Percentiles rank a stretch among this genome's conserved stretches.
Evolutionary conservation across 805 yeast species (phyloP).

Genomic region (Yamadazyma akitaensis): DNA sequence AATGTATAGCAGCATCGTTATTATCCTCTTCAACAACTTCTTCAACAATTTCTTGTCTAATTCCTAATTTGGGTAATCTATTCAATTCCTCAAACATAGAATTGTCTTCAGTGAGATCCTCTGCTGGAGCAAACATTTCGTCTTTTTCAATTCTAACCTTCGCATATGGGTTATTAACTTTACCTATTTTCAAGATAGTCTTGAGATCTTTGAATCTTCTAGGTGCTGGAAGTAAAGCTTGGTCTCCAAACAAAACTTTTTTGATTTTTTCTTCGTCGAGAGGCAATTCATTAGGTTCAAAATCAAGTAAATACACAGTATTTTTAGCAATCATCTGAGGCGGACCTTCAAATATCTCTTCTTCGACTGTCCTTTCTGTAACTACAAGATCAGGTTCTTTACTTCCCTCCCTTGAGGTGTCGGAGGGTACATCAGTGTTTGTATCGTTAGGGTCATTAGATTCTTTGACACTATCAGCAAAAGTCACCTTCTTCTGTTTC

Average conservation of each 20-base stretch:
- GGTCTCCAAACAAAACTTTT: conserved; percentile 56
- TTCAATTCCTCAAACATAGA: conserved; percentile 40
- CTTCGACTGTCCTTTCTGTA: conserved; percentile 7
- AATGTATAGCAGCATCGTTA: conserved; percentile 35
- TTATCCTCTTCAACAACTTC: conserved; percentile 38
- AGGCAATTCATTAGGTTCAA: conserved; percentile 32
- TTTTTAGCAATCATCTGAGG: conserved; percentile 56
- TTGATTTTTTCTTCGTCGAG: conserved; percentile 27
- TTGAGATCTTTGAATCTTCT: conserved; percentile 55
- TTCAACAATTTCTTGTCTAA: conserved; percentile 42
- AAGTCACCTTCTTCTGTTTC: conserved; percentile 11
- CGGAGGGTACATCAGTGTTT: conserved; percentile 1
- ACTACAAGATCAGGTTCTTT: background rate
- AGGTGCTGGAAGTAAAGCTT: conserved; percentile 49
- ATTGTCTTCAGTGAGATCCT: conserved; percentile 33
- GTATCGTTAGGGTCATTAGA: background rate
- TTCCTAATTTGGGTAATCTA: conserved; percentile 62
- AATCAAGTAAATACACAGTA: conserved; percentile 51
- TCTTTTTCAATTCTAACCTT: conserved; percentile 30
- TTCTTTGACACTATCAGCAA: conserved; percentile 10
- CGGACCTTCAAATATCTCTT: conserved; percentile 61
- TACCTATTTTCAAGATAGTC: conserved; percentile 43
- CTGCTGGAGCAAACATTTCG: conserved; percentile 30
- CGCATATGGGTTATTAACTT: conserved; percentile 37
- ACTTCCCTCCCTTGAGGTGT: background rate